Conservation (phyloP, 1,284 basidiomycete genomes). For the Schizophyllum commune region DNA sequence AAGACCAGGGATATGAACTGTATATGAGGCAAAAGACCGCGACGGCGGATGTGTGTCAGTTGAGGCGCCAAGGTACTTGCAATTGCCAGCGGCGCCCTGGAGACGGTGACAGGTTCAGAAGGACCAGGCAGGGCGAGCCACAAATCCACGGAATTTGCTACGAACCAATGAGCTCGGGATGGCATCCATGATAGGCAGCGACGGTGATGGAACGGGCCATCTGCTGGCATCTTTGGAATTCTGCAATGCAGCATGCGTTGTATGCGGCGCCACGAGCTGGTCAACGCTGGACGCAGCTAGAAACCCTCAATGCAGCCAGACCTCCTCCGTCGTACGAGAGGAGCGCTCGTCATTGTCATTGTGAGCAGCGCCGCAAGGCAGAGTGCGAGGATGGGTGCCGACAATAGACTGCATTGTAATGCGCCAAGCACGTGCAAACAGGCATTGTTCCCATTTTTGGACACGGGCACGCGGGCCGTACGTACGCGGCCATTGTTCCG, state of each 20-base stretch:
- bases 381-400: not conserved
- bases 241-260: not conserved
- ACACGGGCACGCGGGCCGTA: not conserved
- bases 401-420: not conserved
- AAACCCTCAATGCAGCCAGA: no score
- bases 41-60: no score
- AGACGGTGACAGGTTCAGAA: no score
- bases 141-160: no score
- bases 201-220: not conserved
- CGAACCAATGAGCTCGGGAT: no score
- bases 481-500: not conserved
- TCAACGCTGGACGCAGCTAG: no score
- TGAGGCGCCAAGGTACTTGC: no score
- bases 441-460: not conserved
- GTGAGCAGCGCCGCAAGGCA: not conserved
- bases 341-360: not conserved
- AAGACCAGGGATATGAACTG: no score
- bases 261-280: not conserved
- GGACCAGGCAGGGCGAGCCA: no score
- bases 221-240: not conserved
- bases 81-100: no score
- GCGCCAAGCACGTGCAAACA: not conserved
- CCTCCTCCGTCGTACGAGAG: not conserved
- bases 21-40: no score
- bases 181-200: not conserved